Evolutionary conservation across 2,329 filamentous ascomycete species (phyloP).

Genomic region (Pyrenophora teres): DNA sequence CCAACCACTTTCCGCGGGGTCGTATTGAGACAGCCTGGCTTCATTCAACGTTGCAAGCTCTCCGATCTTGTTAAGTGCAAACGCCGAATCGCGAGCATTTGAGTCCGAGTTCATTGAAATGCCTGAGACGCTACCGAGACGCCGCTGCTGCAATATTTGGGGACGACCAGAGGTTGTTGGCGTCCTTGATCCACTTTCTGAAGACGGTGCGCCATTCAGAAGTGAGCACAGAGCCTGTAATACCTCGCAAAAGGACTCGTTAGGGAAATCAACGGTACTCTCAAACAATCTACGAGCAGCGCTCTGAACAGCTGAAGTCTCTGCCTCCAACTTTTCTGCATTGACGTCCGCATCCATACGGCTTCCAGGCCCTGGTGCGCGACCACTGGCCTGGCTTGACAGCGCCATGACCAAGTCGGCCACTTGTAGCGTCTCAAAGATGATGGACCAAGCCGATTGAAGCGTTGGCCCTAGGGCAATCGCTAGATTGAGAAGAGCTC

Average conservation of each 20-base stretch:
- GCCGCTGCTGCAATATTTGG: conserved; percentile 44
- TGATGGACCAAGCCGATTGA: conserved; percentile 82
- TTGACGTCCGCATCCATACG: conserved; percentile 31
- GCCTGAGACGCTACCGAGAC: conserved; percentile 52
- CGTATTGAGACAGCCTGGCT: conserved; percentile 68
- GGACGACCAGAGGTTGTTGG: conserved; percentile 29
- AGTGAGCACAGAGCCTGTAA: conserved; percentile 75
- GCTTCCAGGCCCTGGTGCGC: conserved; percentile 21
- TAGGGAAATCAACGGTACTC: conserved; percentile 88
- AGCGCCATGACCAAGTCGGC: conserved; percentile 80
- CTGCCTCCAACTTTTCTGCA: conserved; percentile 63
- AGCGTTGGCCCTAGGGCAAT: conserved; percentile 92
- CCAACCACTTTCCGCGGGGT: conserved; percentile 77
- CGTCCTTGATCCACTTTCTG: conserved; percentile 31
- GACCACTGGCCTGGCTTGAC: conserved; percentile 33
- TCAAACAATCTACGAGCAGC: conserved; percentile 87
- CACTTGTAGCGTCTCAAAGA: conserved; percentile 90
- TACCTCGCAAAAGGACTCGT: conserved; percentile 77
- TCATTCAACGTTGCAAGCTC: conserved; percentile 53
- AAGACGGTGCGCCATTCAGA: conserved; percentile 52
- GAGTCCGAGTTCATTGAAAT: conserved; percentile 47
- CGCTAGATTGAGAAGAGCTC: conserved; percentile 90
- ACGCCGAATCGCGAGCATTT: conserved; percentile 52
- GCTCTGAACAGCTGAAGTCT: conserved; percentile 86
- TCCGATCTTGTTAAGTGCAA: conserved; percentile 55